A percentile compares a stretch with the other conserved stretches of the same genome.
Evolutionary conservation across 352 stramenopile species (phyloP).

Genomic region (Phytophthora uliginosa): DNA sequence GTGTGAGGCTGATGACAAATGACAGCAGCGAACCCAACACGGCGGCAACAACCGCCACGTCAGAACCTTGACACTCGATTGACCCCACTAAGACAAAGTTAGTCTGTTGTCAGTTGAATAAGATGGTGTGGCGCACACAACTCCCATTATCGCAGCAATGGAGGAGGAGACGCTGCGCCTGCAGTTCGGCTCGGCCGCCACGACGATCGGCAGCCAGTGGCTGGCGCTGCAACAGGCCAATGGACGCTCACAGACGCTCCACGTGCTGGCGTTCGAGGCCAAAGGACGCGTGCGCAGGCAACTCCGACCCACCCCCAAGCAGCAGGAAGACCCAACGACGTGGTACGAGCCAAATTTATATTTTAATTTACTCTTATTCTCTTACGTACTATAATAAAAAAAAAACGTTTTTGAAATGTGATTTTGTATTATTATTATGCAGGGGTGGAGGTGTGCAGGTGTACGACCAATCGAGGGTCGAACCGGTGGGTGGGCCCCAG

Average conservation of each 20-base stretch:
- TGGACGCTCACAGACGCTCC: conserved; percentile 46
- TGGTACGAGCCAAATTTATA: conserved; percentile 42
- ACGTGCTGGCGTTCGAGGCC: conserved; percentile 78
- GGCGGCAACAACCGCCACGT: neutral
- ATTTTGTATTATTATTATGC: neutral
- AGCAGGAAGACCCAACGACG: conserved; percentile 42
- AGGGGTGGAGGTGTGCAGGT: conserved; percentile 74
- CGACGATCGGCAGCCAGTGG: conserved; percentile 75
- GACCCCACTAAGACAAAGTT: neutral
- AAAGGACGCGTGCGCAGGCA: conserved; percentile 56
- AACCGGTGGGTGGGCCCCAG: conserved; percentile 5
- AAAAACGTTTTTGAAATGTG: neutral
- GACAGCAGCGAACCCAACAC: neutral
- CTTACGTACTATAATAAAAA: neutral
- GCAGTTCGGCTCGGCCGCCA: conserved; percentile 79
- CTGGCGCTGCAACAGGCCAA: conserved; percentile 55
- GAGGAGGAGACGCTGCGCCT: conserved; percentile 72
- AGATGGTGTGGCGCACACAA: conserved; percentile 14
- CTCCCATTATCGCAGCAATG: neutral
- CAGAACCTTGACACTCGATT: neutral
- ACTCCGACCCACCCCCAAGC: conserved; percentile 23
- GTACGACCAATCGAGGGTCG: conserved; percentile 59
- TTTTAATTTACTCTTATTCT: neutral
- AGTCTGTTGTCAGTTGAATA: neutral
- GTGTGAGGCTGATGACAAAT: too few species aligned